A percentile compares a stretch with the other conserved stretches of the same genome.
Evolutionary conservation across 1,139 yeast genomes (phyloP).

Genomic region (Suhomyces wounanorum): DNA sequence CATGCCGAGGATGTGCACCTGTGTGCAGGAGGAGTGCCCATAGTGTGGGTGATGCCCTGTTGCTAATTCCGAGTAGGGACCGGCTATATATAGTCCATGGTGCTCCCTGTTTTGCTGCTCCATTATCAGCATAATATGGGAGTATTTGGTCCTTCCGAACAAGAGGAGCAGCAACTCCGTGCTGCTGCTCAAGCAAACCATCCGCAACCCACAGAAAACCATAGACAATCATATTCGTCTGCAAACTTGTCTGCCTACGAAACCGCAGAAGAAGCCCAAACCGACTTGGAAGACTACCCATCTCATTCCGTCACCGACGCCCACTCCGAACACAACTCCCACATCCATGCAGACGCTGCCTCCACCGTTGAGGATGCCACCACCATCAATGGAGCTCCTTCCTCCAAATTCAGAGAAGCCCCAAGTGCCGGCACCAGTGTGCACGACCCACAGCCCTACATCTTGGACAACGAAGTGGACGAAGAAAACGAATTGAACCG

Average conservation of each 20-base stretch:
- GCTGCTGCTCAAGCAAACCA: conserved; percentile 27
- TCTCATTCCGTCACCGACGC: background rate
- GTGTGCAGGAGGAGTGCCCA: background rate
- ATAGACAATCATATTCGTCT: conserved; percentile 11
- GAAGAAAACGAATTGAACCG: conserved; percentile 26
- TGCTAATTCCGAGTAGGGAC: background rate
- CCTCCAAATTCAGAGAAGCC: conserved; percentile 3
- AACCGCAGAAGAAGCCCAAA: conserved; percentile 36
- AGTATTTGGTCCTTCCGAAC: conserved; percentile 37
- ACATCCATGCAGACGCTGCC: background rate
- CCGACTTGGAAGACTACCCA: conserved; percentile 7
- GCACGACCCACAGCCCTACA: conserved; percentile 1
- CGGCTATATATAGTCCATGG: background rate
- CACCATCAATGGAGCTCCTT: conserved; percentile 5
- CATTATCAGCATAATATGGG: background rate
- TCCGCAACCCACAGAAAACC: conserved; percentile 10
- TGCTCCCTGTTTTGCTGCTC: background rate
- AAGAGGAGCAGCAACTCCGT: conserved; percentile 42
- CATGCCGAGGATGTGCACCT: background rate
- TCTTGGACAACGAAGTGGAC: background rate
- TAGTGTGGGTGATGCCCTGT: background rate
- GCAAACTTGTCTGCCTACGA: conserved; percentile 31
- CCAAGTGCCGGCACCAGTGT: background rate
- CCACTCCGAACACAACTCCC: background rate
- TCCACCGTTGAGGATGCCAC: conserved; percentile 7